Evolutionary conservation across 352 stramenopile species (phyloP), one percentile per base, ranked within the genome.

Genomic region (Phytophthora colocasiae): DNA sequence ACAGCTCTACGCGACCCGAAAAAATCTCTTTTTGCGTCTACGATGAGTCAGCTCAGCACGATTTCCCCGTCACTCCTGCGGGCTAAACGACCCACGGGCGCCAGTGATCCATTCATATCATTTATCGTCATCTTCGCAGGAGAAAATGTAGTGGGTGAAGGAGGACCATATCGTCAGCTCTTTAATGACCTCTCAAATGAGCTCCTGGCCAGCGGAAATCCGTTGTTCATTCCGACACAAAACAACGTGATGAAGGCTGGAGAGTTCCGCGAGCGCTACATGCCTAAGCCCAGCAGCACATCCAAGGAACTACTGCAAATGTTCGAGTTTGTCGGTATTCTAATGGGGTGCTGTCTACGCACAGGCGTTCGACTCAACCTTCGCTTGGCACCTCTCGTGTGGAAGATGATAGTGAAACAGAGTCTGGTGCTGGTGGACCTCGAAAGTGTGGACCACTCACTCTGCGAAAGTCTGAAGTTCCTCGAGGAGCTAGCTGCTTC

Each of bases 331-430:
- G 83, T 92, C 6, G 86, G 86, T 4, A 56, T 90, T 6, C 48
- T 94, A 10, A 92, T 94, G 81, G 86, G 86, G 7, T 92, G 86
- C 59, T 92, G 84, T 31, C 61, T 94, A 2, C 78, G 86, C n/a
- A 94, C 86, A 5, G 86, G 86, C 0, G 86, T 94, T 17, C 77
- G 83, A 3, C 63, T 94, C 31, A 91, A 91, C 27, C 68, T 94
- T 40, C 83, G 83, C 19, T 48, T 94, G 29, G 84, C 86, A 5
- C 86, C 86, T 15, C 73, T 92, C 14, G 76, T 92, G 34, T 94
- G 86, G 86, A 94, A 94, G 56, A 78, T 91, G 72, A 50, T 94
- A 3, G 86, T 92, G 29, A 87, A 91, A 38, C 83, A 94, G 51
- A 89, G 66, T n/a, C 61, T 92, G 3, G 54, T 73, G 12, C 69